Base-by-base conservation (phyloP, 2,329 filamentous ascomycete species). In the Pezicula neosporulosa region DNA sequence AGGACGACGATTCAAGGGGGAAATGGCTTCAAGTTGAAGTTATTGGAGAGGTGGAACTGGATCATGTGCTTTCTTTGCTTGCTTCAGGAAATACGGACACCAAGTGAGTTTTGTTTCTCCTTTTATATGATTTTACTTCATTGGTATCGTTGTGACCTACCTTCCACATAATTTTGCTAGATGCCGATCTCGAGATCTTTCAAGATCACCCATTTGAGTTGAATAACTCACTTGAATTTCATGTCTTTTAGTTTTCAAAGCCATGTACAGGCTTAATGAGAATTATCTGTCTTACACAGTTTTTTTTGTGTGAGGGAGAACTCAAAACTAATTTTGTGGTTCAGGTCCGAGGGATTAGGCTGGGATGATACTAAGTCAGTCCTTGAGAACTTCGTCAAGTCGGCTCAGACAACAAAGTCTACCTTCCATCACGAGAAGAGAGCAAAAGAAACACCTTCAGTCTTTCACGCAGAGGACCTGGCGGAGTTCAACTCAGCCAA, bases 401-500 rank as follows among this genome's bases (percentile, higher is more conserved):
- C 48, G 1, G 47, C 48, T 6, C 41, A 51, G 33, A 59, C 41
- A 7, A 60, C 59, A 0, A 58, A 53, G 13, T 60, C 60, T 8
- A 53, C 35, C 8, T 60, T 61, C 37, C 59, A 33, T 33, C 30
- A 59, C 16, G 36, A 54, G 33, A 47, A 54, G 21, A 63, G 60
- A 38, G 38, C 42, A 44, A 54, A 54, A 44, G 48, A 47, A 16
- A 35, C 42, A 8, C 58, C 52, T 7, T 57, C 57, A 6, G 56
- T 61, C 6, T 42, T 52, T 21, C 59, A 60, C 47, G 54, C 44
- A n/a, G 33, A 48, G 35, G 58, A 56, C 15, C 45, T 54, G 9
- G 44, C 53, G 1, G 54, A 55, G 12, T 60, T 62, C 27, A 59
- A 57, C 12, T 63, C 60, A 1, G 61, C 56, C 16, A 61, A 61